Evolutionary conservation across 2,329 filamentous ascomycete species (phyloP).

Genomic region (Ascochyta fabae): DNA sequence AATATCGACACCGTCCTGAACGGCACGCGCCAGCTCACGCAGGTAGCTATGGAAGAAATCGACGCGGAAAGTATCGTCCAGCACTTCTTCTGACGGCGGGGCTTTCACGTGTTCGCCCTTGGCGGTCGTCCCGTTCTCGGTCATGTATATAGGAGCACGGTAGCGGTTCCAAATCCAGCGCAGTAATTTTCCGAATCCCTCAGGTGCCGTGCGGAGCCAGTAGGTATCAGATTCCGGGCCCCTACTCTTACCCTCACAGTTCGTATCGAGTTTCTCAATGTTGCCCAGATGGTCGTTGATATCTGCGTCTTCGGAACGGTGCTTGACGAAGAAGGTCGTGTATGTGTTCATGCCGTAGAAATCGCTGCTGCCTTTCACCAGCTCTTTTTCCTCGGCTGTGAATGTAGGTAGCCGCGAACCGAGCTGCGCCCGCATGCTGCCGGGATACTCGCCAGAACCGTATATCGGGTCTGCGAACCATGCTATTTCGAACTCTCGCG

Average conservation of each 20-base stretch:
- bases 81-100: conserved; percentile 42
- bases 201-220: conserved; percentile 51
- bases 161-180: conserved; percentile 54
- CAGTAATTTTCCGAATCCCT: conserved; percentile 43
- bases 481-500: conserved; percentile 52
- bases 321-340: conserved; percentile 49
- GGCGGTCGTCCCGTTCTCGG: conserved; percentile 51
- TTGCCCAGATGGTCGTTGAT: conserved; percentile 53
- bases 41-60: conserved; percentile 51
- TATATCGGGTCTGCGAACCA: conserved; percentile 48
- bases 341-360: conserved; percentile 56
- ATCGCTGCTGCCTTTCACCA: conserved; percentile 35
- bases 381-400: conserved; percentile 49
- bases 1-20: conserved; percentile 47
- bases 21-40: conserved; percentile 49
- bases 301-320: conserved; percentile 46
- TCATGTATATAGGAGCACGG: conserved; percentile 52
- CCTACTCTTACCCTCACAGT: conserved; percentile 43
- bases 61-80: conserved; percentile 50
- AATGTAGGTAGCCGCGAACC: conserved; percentile 49
- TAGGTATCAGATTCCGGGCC: conserved; percentile 50
- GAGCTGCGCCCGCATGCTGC: conserved; percentile 46
- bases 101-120: conserved; percentile 41
- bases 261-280: conserved; percentile 40
- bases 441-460: conserved; percentile 49